Evolutionary conservation across 306 rosid species (phyloP).

Genomic region (Acacia confusa): DNA sequence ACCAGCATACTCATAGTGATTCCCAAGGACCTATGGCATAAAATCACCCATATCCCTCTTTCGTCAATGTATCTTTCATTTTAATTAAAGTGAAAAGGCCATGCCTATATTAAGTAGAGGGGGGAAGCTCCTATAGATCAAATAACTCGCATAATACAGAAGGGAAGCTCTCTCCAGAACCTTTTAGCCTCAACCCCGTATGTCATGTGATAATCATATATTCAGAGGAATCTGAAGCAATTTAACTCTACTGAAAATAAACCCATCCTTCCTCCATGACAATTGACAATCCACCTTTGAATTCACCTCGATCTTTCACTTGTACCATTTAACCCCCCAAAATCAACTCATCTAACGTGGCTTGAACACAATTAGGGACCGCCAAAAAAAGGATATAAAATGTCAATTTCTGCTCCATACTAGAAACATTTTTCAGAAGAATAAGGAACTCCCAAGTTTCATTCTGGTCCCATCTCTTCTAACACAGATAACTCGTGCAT

Average conservation of each 20-base stretch:
- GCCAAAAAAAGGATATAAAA: neutral
- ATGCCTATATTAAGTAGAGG: neutral
- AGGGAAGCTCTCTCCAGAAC: neutral
- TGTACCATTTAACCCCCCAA: neutral
- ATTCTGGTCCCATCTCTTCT: constrained; percentile 1
- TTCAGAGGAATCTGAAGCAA: neutral
- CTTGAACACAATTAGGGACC: neutral
- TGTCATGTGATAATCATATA: neutral
- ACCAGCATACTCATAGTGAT: neutral
- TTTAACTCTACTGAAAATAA: neutral
- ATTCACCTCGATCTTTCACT: neutral
- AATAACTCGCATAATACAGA: neutral
- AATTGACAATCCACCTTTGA: constrained; percentile 1
- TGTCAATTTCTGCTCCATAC: constrained; percentile 1
- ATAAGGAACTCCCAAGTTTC: neutral
- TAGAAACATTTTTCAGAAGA: neutral
- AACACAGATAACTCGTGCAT: constrained; percentile 1
- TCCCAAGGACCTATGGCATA: constrained; percentile 38
- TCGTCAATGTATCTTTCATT: neutral
- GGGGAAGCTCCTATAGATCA: constrained; percentile 25
- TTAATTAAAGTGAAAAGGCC: neutral
- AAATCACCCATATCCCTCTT: constrained; percentile 19
- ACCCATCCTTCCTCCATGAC: neutral
- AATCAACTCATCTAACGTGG: constrained; percentile 7
- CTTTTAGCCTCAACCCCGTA: neutral